Evolutionary conservation across 192 early-diverging fungal genomes (phyloP).

Genomic region (Ramicandelaber brevisporus): DNA sequence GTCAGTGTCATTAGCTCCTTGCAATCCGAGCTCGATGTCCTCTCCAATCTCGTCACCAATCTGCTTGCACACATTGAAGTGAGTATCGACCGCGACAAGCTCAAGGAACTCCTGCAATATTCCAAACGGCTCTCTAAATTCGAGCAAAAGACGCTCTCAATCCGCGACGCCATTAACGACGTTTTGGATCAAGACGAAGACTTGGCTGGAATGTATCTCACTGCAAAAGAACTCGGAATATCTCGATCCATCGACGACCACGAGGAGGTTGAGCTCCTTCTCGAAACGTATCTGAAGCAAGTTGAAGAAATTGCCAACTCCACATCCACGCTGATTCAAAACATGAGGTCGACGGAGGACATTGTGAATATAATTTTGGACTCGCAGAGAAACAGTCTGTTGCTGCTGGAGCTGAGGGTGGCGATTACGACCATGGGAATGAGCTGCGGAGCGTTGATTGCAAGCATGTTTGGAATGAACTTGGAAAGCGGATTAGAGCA

Average conservation of each 20-base stretch:
- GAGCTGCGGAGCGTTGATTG: constrained; percentile 43
- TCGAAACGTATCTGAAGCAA: constrained; percentile 74
- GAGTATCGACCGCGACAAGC: constrained; percentile 37
- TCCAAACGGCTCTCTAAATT: constrained; percentile 55
- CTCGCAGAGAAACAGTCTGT: constrained; percentile 56
- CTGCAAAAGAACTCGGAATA: constrained; percentile 37
- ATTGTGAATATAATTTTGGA: constrained; percentile 68
- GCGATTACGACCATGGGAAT: constrained; percentile 56
- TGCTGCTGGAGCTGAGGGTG: constrained; percentile 60
- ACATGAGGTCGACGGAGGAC: constrained; percentile 57
- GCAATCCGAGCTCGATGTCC: constrained; percentile 39
- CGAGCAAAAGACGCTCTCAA: constrained; percentile 42
- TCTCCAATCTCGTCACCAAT: constrained; percentile 33
- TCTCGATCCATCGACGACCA: constrained; percentile 36
- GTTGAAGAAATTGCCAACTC: constrained; percentile 61
- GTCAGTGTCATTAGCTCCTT: constrained; percentile 37
- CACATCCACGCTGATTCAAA: constrained; percentile 30
- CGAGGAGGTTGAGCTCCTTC: constrained; percentile 68
- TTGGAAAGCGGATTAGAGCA: constrained; percentile 44
- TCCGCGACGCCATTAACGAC: constrained; percentile 54
- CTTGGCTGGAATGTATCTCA: constrained; percentile 69
- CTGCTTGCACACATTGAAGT: constrained; percentile 46
- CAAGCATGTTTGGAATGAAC: constrained; percentile 78
- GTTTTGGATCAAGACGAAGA: constrained; percentile 73
- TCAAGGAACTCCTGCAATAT: constrained; percentile 51